Evolutionary conservation across 805 yeast species (phyloP), one percentile per base, ranked within the genome.

Genomic region (Saccharomycopsis schoenii): DNA sequence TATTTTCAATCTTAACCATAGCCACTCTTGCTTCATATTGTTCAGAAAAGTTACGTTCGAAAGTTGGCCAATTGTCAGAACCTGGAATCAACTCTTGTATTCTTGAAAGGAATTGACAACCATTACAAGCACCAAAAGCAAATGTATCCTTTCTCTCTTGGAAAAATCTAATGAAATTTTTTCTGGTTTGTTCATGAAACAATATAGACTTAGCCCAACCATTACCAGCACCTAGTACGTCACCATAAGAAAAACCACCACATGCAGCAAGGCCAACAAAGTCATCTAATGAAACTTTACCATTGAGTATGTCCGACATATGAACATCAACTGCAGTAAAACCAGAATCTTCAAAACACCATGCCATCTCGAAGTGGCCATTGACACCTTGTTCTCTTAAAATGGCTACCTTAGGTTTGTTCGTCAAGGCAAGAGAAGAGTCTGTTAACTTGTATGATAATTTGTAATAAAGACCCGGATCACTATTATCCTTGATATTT

Each of bases 181-280:
- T 69, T 71, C 94, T 84, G 42, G 93, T 88, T 60, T 75, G 77
- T 42, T 83, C 89, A 71, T 93, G 87, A 81, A 85, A 91, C 66
- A 94, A 76, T 10, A 94, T 96, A 17, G 97, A 89, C 70, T 90
- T 91, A 62, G 99, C 99, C 99, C 99, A 94, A 62, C 99, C 99
- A 59, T 93, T 88, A 71, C 97, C 99, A 41, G 99, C 99, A 67
- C 99, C 99, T 63, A 94, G 79, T 57, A 94, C 99, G 75, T 94
- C 99, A 80, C 99, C 99, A 70, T 92, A 94, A 1, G 97, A 90
- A 79, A 94, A 94, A 15, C 99, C 99, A 74, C 99, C 99, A 76
- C 99, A 96, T 2, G 98, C 98, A 52, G 97, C 98, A 56, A 94
- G 68, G 64, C 99, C 99, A 57, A 86, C 89, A 73, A 94, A 94